Evolutionary conservation across 2,329 filamentous ascomycete genomes (phyloP).

Genomic region (Didymella segeticola): DNA sequence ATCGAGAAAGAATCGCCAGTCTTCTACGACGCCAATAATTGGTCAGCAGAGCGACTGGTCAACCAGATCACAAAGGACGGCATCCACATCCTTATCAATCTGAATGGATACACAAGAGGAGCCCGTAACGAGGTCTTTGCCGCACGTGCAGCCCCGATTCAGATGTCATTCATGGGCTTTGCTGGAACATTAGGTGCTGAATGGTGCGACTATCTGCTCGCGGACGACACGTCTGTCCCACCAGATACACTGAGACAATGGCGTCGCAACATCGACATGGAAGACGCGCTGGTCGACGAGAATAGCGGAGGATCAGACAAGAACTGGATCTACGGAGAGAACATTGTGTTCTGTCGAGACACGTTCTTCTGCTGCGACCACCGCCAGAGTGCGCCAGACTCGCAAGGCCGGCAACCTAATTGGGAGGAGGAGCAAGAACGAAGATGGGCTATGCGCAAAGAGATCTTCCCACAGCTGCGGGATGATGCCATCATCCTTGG

Average conservation of each 20-base stretch:
- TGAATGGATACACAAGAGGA: conserved; percentile 97
- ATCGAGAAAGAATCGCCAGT: conserved; percentile 92
- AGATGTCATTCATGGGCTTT: conserved; percentile 99
- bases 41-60: conserved; percentile 84
- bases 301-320: conserved; percentile 74
- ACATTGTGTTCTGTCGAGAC: conserved; percentile 91
- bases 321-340: conserved; percentile 95
- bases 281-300: conserved; percentile 68
- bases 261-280: conserved; percentile 74
- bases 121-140: conserved; percentile 98
- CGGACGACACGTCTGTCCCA: conserved; percentile 87
- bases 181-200: conserved; percentile 94
- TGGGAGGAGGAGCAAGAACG: conserved; percentile 85
- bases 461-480: conserved; percentile 81
- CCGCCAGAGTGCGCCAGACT: conserved; percentile 82
- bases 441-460: conserved; percentile 91
- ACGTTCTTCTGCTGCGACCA: conserved; percentile 99
- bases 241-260: conserved; percentile 79
- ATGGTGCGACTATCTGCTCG: conserved; percentile 97
- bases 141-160: conserved; percentile 89
- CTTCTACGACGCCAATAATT: conserved; percentile 86
- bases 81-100: conserved; percentile 93
- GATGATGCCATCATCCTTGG: conserved; percentile 90
- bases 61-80: conserved; percentile 85
- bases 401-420: conserved; percentile 66